Conservation (phyloP, 805 yeast genomes). For the Teunomyces panamensis region DNA sequence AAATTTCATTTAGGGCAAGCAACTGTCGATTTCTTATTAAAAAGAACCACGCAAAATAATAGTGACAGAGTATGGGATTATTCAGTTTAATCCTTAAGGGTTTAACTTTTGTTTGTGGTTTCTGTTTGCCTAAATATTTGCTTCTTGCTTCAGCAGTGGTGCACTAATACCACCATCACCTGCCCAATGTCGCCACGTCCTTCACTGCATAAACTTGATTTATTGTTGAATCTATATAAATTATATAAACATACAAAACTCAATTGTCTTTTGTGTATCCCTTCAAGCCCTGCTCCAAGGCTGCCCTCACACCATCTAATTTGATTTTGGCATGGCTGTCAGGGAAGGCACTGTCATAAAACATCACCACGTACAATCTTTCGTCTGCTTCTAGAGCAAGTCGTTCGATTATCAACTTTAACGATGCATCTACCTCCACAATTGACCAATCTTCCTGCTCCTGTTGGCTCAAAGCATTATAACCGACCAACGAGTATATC, state of each 20-base stretch:
- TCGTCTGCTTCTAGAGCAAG: constrained; percentile 2
- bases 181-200: background rate
- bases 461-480: constrained; percentile 14
- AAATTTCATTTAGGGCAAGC: too few species aligned
- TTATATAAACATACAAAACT: background rate
- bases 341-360: constrained; percentile 26
- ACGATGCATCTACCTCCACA: constrained; percentile 26
- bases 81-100: background rate
- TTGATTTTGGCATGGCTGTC: constrained; percentile 35
- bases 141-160: too few species aligned
- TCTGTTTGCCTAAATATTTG: constrained; percentile 8
- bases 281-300: constrained; percentile 30
- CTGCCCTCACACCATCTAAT: constrained; percentile 29
- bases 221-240: background rate
- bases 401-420: constrained; percentile 23
- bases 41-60: constrained; percentile 1
- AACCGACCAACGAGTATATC: constrained; percentile 35
- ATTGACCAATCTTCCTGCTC: constrained; percentile 26
- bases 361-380: constrained; percentile 28
- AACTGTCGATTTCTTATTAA: background rate
- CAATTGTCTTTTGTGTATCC: constrained; percentile 21
- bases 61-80: background rate
- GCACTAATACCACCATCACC: too few species aligned
- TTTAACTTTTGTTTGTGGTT: constrained; percentile 54
- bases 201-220: background rate